Percentiles rank a stretch among this genome's conserved stretches.
phyloP scores from a whole-genome alignment of 2,329 filamentous ascomycete genomes.

The Diaporthe sp. region DNA sequence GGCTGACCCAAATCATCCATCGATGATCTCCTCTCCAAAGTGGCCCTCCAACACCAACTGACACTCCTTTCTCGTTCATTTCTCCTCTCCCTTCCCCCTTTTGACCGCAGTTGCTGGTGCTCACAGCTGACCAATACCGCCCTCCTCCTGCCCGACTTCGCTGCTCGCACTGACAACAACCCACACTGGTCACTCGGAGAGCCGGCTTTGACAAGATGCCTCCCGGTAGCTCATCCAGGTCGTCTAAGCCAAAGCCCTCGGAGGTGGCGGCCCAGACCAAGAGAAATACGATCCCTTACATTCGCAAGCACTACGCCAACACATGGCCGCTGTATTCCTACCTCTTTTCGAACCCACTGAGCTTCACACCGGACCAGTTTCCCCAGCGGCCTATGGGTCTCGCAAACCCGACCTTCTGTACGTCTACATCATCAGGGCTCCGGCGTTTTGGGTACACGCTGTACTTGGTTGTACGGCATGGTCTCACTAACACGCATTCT shows the following conservation, averaged over 20 bases:
- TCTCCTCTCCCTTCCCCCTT: background rate
- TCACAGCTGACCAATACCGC: background rate
- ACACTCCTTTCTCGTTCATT: background rate
- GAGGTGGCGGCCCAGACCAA: slow-evolving; percentile 83
- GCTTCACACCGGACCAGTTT: slow-evolving; percentile 55
- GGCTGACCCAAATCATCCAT: slow-evolving; percentile 3
- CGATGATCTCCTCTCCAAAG: background rate
- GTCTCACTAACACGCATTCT: slow-evolving; percentile 31
- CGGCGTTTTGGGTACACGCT: slow-evolving; percentile 9
- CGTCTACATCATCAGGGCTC: slow-evolving; percentile 38
- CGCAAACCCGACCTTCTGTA: slow-evolving; percentile 60
- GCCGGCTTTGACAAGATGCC: slow-evolving; percentile 60
- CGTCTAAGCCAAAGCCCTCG: slow-evolving; percentile 72
- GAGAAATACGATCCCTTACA: slow-evolving; percentile 74
- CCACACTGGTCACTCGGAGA: background rate
- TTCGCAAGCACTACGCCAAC: slow-evolving; percentile 67
- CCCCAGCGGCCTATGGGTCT: slow-evolving; percentile 51
- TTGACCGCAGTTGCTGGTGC: background rate
- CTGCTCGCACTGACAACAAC: background rate
- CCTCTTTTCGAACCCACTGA: slow-evolving; percentile 65
- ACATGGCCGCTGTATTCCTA: slow-evolving; percentile 71
- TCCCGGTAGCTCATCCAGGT: slow-evolving; percentile 47
- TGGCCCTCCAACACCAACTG: background rate
- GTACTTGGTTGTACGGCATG: slow-evolving; percentile 40
- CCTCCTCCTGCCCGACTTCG: background rate